phyloP scores from a whole-genome alignment of 2,329 filamentous ascomycete species.

The Chaetomium olivaceum region DNA sequence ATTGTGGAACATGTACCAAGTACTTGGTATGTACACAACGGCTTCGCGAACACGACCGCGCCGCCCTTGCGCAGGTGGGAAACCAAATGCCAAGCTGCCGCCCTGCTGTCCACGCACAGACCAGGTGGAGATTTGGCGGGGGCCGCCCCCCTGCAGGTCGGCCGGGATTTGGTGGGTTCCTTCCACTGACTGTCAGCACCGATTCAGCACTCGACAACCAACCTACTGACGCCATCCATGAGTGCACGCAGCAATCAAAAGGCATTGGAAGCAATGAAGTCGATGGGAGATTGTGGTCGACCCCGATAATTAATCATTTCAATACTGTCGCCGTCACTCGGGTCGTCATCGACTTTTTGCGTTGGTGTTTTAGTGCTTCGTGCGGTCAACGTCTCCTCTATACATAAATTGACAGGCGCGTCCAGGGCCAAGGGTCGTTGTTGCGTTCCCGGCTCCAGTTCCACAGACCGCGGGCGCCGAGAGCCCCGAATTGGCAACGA shows the following conservation, averaged over 20 bases:
- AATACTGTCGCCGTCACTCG: conserved; percentile 25
- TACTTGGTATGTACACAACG: no score
- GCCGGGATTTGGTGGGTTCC: background rate
- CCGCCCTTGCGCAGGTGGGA: background rate
- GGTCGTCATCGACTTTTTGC: conserved; percentile 8
- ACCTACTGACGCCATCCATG: no score
- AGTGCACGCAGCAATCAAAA: background rate
- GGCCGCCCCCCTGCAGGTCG: no score
- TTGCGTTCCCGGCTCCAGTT: background rate
- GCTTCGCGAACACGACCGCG: background rate
- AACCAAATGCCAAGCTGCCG: background rate
- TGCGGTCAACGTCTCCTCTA: background rate
- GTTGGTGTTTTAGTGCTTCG: background rate
- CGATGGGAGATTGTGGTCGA: conserved; percentile 19
- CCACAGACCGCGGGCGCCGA: background rate
- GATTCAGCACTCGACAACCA: no score
- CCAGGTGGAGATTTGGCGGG: background rate
- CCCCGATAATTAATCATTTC: conserved; percentile 26
- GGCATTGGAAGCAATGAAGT: conserved; percentile 13
- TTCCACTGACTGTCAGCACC: no score
- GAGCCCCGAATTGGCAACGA: background rate
- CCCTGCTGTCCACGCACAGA: background rate
- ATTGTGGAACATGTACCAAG: background rate
- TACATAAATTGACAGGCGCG: background rate
- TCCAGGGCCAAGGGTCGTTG: background rate